Conservation (phyloP, 148 eudicot genomes). For the Rhododendron ferrugineum region DNA sequence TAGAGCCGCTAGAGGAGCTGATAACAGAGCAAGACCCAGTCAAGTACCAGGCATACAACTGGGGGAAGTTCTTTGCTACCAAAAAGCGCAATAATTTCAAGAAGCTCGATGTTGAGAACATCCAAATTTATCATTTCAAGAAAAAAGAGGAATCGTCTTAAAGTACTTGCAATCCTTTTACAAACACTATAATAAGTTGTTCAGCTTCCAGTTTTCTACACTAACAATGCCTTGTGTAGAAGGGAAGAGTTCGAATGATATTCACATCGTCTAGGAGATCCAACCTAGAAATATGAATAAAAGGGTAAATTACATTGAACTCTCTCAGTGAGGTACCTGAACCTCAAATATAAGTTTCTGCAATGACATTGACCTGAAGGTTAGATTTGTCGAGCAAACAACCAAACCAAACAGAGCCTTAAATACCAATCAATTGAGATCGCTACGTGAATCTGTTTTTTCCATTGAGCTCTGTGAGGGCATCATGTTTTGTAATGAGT, state of each 20-base stretch:
- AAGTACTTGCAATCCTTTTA: background rate
- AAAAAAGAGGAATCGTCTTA: background rate
- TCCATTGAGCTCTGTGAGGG: too few species aligned
- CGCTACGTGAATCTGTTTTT: too few species aligned
- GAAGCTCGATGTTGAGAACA: slow-evolving; percentile 57
- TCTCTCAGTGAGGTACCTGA: too few species aligned
- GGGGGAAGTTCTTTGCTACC: slow-evolving; percentile 42
- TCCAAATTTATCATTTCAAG: slow-evolving; percentile 52
- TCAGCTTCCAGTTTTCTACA: background rate
- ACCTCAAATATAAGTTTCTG: too few species aligned
- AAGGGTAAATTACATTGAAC: background rate
- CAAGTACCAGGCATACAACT: slow-evolving; percentile 47
- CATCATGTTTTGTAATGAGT: too few species aligned
- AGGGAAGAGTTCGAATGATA: too few species aligned
- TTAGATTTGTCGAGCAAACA: too few species aligned
- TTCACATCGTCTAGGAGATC: too few species aligned
- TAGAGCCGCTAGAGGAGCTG: slow-evolving; percentile 55
- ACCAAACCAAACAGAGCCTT: too few species aligned
- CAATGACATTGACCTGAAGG: too few species aligned
- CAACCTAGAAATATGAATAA: background rate
- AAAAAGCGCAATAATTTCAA: slow-evolving; percentile 51
- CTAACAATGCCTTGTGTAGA: background rate
- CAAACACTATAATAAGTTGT: background rate
- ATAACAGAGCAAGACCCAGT: slow-evolving; percentile 31
- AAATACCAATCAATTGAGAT: too few species aligned